Base-by-base conservation (phyloP, 2,329 filamentous ascomycete genomes). In the Calonectria multiphialidica region DNA sequence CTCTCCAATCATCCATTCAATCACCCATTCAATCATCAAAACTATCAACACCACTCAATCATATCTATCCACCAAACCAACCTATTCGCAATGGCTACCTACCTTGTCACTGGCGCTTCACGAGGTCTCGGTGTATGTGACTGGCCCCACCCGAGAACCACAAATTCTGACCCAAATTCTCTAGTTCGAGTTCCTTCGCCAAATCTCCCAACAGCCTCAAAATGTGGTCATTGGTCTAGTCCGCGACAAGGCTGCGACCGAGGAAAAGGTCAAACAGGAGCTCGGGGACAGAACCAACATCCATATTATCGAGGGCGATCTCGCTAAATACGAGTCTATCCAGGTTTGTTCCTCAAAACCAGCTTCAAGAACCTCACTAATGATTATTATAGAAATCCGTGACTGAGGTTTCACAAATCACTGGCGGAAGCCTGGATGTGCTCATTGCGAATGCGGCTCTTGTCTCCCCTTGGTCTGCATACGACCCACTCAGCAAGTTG, bases 371-470 rank as follows among this genome's bases (percentile, higher is more conserved):
- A 0, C 0, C 0, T 4, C 0, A 8, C 30, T 15, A 15, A 40
- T 45, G 0, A 9, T 37, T 47, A 2, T 4, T 5, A 8, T 1
- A 78, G 76, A 57, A 55, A 6, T 50, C 72, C 2, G 53, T 83
- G 80, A 1, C 76, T 87, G 57, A 71, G 28, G 71, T 66, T 1
- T 49, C 68, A 16, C 76, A 78, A n/a, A 82, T 84, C n/a, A 83
- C 82, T 0, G 81, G 81, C 4, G 83, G 83, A 15, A 78, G 80
- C 61, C 72, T 91, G 7, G 89, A 91, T 78, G 88, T 88, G 71
- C 77, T 91, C 7, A 87, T 91, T 33, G 86, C 85, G 64, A 91
- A 91, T 64, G 89, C 83, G 1, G 89, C 78, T 2, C 75, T 81
- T 5, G 71, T 86, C 15, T 74, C 82, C 1, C 18, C 74, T 0